Conservation (phyloP, 2,329 filamentous ascomycete species). For the Tolypocladium tundrense region DNA sequence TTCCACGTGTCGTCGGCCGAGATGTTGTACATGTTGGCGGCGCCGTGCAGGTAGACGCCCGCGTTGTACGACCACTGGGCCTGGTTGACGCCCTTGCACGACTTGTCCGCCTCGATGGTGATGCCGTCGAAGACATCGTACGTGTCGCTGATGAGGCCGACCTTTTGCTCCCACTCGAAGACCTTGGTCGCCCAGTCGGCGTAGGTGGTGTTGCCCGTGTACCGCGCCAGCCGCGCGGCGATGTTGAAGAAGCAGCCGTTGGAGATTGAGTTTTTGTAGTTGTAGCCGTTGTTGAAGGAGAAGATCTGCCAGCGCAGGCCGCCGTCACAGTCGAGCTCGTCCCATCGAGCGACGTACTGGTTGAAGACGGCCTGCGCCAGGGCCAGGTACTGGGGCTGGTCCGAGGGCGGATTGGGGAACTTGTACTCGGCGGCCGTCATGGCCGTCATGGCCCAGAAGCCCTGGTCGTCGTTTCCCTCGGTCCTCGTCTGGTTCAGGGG, state of each 20-base stretch:
- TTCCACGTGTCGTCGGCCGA: conserved; percentile 45
- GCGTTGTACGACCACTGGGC: conserved; percentile 63
- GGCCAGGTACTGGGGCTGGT: conserved; percentile 62
- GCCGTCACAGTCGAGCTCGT: conserved; percentile 52
- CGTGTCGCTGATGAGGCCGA: conserved; percentile 45
- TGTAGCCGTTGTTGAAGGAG: conserved; percentile 60
- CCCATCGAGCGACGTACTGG: conserved; percentile 63
- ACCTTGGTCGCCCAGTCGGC: conserved; percentile 61
- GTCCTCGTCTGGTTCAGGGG: conserved; percentile 53
- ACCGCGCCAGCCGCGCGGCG: conserved; percentile 61
- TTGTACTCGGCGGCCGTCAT: conserved; percentile 70
- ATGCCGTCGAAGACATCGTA: conserved; percentile 45
- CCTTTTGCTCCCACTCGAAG: conserved; percentile 52
- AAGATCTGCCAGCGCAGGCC: conserved; percentile 83
- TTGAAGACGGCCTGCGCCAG: conserved; percentile 74
- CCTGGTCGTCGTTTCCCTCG: conserved; percentile 64
- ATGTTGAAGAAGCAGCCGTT: conserved; percentile 63
- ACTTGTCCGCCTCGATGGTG: conserved; percentile 23
- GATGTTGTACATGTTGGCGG: conserved; percentile 52
- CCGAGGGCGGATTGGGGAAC: conserved; percentile 56
- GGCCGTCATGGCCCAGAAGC: conserved; percentile 78
- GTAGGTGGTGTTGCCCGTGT: conserved; percentile 73
- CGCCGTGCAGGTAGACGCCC: conserved; percentile 53
- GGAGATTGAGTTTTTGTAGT: conserved; percentile 59
- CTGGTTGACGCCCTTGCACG: conserved; percentile 42